phyloP scores from a whole-genome alignment of 73 alveolate genomes.

The Paramecium tetraurelia region DNA sequence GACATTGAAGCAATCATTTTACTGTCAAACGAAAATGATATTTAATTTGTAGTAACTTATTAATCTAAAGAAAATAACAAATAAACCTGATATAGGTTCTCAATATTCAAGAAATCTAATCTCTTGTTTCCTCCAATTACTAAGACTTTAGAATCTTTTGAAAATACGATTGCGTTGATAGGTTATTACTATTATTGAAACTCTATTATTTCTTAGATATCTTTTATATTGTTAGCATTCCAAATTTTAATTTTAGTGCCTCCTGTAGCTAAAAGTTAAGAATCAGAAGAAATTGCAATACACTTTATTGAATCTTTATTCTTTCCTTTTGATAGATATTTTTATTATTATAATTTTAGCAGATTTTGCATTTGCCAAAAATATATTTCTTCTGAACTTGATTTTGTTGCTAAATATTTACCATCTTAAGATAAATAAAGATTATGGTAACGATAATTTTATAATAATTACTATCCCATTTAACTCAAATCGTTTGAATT shows the following conservation, averaged over 20 bases:
- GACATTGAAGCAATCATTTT: not conserved
- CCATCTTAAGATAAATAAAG: not conserved
- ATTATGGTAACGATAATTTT: not conserved
- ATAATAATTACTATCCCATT: not conserved
- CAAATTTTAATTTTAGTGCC: not conserved
- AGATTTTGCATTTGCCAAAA: not conserved
- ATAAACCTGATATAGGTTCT: not conserved
- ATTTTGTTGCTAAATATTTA: not conserved
- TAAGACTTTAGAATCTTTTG: not conserved
- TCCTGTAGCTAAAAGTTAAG: not conserved
- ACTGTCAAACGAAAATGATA: too few relatives aligned
- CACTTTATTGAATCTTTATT: not conserved
- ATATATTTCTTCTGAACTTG: not conserved
- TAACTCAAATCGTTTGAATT: not conserved
- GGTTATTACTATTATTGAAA: not conserved
- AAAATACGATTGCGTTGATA: not conserved
- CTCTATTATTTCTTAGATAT: not conserved
- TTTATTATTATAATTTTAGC: not conserved
- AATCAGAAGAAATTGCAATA: not conserved
- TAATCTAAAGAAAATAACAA: not conserved
- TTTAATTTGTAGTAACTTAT: too few relatives aligned
- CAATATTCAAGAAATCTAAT: not conserved
- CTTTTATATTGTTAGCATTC: not conserved
- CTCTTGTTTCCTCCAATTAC: not conserved
- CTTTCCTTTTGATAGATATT: not conserved